Percentiles rank a stretch among this genome's conserved stretches.
Evolutionary conservation across 331 rosid species (phyloP).

Genomic region (Cucumis variabilis): DNA sequence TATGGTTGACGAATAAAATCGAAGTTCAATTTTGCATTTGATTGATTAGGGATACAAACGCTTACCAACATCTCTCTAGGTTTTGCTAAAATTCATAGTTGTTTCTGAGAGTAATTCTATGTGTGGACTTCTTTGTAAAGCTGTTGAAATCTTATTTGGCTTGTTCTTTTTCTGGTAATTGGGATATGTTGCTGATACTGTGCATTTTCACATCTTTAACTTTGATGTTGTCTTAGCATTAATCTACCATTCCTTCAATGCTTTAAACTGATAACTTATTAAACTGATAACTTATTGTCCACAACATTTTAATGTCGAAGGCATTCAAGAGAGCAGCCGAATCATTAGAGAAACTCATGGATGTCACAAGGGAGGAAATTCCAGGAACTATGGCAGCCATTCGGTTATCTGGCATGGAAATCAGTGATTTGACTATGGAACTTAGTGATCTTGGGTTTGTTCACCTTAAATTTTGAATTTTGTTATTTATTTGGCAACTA

Average conservation of each 20-base stretch:
- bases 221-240: not conserved
- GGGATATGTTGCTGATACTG: not conserved
- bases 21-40: not conserved
- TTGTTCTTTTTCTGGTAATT: not conserved
- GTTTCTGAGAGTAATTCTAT: not conserved
- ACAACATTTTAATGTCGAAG: constrained; percentile 44
- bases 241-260: not conserved
- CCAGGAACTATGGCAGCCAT: constrained; percentile 94
- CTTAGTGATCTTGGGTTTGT: constrained; percentile 82
- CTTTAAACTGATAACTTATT: not conserved
- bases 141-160: not conserved
- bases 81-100: not conserved
- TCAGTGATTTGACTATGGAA: constrained; percentile 81
- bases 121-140: not conserved
- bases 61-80: not conserved
- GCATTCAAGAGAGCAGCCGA: constrained; percentile 94
- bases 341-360: constrained; percentile 90
- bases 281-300: not conserved
- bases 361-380: constrained; percentile 83
- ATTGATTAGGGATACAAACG: not conserved
- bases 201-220: not conserved
- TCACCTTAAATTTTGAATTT: not conserved
- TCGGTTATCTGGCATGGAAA: constrained; percentile 92
- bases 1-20: not conserved
- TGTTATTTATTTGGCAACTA: not conserved